phyloP scores from a whole-genome alignment of 2,329 filamentous ascomycete species.

The Blastomyces parvus region DNA sequence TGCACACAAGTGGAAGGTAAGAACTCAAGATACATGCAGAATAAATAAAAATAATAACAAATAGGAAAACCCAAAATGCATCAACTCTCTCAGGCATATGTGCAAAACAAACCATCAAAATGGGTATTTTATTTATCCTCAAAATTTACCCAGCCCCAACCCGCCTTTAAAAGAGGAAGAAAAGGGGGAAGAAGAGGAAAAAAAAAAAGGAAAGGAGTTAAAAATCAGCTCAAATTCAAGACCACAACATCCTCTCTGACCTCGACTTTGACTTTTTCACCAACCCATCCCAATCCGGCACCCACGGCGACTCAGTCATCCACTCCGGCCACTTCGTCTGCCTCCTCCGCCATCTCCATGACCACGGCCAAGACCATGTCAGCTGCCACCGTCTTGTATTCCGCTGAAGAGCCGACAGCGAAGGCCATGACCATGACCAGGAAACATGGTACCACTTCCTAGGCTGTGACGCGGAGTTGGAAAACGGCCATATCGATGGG shows the following conservation, averaged over 20 bases:
- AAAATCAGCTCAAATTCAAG: constrained; percentile 5
- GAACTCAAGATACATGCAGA: background rate
- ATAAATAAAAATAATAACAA: background rate
- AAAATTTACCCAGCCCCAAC: background rate
- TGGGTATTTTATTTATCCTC: background rate
- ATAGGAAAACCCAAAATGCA: background rate
- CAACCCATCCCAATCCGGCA: constrained; percentile 6
- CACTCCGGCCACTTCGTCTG: constrained; percentile 15
- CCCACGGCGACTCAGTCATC: constrained; percentile 6
- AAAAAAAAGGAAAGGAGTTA: background rate
- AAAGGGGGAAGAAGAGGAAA: background rate
- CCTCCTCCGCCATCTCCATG: constrained; percentile 11
- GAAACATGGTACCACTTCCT: constrained; percentile 5
- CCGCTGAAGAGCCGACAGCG: background rate
- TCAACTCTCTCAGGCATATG: background rate
- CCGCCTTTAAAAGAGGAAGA: background rate
- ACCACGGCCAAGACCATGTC: constrained; percentile 12
- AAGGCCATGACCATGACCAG: constrained; percentile 6
- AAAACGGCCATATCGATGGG: background rate
- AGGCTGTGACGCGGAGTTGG: background rate
- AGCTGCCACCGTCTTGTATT: constrained; percentile 12
- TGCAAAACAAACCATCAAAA: background rate
- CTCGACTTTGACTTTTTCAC: background rate
- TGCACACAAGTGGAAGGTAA: background rate
- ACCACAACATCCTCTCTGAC: constrained; percentile 13